Percentiles rank a stretch among this genome's conserved stretches.
Evolutionary conservation across 179 eudicot species (phyloP).

Genomic region (Camellia oleifera): DNA sequence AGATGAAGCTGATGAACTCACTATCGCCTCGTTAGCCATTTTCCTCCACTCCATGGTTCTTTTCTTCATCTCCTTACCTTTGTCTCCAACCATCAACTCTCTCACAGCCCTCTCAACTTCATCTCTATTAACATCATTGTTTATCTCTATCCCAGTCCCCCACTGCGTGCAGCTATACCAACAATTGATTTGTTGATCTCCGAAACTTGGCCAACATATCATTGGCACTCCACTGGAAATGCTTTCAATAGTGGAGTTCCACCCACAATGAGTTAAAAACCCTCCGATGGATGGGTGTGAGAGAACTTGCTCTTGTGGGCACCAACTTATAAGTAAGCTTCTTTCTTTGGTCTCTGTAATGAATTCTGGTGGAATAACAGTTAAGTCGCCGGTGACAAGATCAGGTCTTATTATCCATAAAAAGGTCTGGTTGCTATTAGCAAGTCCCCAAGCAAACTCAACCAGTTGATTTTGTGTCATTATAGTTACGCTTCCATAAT

Average conservation of each 20-base stretch:
- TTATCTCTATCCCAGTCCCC: slow-evolving; percentile 2
- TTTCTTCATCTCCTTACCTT: slow-evolving; percentile 9
- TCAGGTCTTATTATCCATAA: slow-evolving; percentile 4
- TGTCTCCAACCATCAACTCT: slow-evolving; percentile 4
- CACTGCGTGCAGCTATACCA: background rate
- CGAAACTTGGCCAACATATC: background rate
- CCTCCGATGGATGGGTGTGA: background rate
- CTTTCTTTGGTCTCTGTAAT: background rate
- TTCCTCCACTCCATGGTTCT: slow-evolving; percentile 8
- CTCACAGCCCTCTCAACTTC: background rate
- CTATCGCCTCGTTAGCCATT: background rate
- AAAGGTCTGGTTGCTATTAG: slow-evolving; percentile 1
- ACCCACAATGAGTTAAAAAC: slow-evolving; percentile 7
- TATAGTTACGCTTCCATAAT: background rate
- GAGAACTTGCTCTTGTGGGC: background rate
- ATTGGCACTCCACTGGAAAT: background rate
- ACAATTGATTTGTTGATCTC: background rate
- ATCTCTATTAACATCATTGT: slow-evolving; percentile 4
- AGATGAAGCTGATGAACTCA: background rate
- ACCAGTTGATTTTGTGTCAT: slow-evolving; percentile 7
- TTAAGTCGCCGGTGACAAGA: background rate
- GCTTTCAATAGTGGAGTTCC: background rate
- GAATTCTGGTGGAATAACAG: background rate
- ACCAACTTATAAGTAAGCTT: background rate
- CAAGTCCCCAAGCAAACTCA: slow-evolving; percentile 14